Percentiles rank a stretch among this genome's conserved stretches.
Evolutionary conservation across 139 green algal species (phyloP).

Genomic region (Volvox africanus): DNA sequence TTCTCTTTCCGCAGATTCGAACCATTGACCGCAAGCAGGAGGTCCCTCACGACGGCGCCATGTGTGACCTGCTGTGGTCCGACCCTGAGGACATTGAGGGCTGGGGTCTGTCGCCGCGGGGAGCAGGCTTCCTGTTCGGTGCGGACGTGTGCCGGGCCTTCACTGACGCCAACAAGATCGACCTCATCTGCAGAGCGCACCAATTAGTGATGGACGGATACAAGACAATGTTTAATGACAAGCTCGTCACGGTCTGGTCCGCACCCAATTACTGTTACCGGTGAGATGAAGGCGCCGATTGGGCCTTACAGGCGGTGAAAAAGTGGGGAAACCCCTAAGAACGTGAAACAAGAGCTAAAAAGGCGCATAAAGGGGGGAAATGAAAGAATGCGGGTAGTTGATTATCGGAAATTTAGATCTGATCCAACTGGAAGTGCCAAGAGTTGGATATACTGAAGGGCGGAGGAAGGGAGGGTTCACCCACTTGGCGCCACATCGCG

Average conservation of each 20-base stretch:
- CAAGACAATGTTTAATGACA: constrained; percentile 98
- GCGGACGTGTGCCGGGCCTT: constrained; percentile 91
- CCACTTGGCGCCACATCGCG: too few relatives aligned
- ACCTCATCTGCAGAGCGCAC: constrained; percentile 94
- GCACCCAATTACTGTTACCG: constrained; percentile 99
- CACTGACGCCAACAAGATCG: constrained; percentile 75
- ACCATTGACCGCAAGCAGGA: constrained; percentile 98
- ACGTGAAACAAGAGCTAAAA: too few relatives aligned
- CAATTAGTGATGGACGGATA: constrained; percentile 98
- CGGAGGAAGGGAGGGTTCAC: too few relatives aligned
- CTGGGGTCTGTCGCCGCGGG: constrained; percentile 90
- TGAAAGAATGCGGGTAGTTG: too few relatives aligned
- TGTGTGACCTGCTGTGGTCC: constrained; percentile 98
- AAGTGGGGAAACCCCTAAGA: too few relatives aligned
- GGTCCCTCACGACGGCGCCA: constrained; percentile 98
- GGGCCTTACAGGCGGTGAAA: too few relatives aligned
- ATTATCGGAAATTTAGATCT: too few relatives aligned
- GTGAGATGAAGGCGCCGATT: constrained; percentile 61
- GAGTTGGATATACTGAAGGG: too few relatives aligned
- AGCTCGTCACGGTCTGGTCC: constrained; percentile 97
- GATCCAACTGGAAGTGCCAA: too few relatives aligned
- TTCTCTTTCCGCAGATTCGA: constrained; percentile 87
- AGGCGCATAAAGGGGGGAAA: too few relatives aligned
- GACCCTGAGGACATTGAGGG: constrained; percentile 99
- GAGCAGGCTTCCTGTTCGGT: constrained; percentile 97